Evolutionary conservation across 768 basidiomycete species (phyloP), one percentile per base, ranked within the genome.

Genomic region (Vararia minispora): DNA sequence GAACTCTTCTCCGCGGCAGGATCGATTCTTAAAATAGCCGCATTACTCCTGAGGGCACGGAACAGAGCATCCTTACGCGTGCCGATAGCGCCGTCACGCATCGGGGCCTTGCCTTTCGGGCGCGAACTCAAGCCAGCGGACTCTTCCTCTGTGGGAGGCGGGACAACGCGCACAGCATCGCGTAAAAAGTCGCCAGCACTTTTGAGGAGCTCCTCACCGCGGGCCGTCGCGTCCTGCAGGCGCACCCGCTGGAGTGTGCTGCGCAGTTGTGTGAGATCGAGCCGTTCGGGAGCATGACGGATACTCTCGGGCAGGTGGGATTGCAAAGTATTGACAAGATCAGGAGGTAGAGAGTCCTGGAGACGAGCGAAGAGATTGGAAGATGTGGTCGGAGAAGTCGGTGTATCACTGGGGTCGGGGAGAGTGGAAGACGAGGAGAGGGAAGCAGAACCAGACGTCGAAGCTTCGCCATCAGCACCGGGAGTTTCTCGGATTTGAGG

Each of bases 141-240:
- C 24, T 16, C 20, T 26, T 14, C n/a, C 22, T 5, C 35, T 23
- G 9, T 13, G 72, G 83, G 79, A 1, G 91, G 91, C 0, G 91
- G 92, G 11, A 97, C 67, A 35, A 95, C 82, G 57, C 91, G 92
- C 50, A 97, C 88, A 9, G 87, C 89, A 35, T 97, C 91, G 37
- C 64, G 66, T 34, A 75, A 49, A 57, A 71, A 74, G 28, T 64
- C 63, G 17, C 69, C 67, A 7, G 70, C 70, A n/a, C 50, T 53
- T 6, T 71, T 76, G 8, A 92, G 62, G 12, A 81, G 79, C 45
- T 84, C 89, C 40, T 58, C 56, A 17, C 52, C 45, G 21, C 46
- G 45, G 12, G 41, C 44, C 0, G 47, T 45, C 21, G 47, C 47
- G 14, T 16, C 84, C 72, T 6, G 85, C 83, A 51, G 87, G 86